Evolutionary conservation across 148 eudicot genomes (phyloP).

Genomic region (Rhododendron ovatum): DNA sequence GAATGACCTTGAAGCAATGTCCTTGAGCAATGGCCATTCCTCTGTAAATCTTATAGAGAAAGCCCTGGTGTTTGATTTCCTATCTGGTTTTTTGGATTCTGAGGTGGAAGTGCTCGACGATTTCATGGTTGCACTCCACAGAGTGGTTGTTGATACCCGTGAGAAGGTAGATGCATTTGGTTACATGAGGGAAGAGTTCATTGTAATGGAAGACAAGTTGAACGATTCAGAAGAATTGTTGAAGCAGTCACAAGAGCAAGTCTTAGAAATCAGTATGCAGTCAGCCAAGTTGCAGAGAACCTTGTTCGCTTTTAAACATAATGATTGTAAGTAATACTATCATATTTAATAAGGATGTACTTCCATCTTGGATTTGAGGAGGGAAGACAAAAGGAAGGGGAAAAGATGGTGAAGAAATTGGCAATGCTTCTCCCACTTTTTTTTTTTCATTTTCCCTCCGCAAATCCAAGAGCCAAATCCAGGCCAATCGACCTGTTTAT

Average conservation of each 20-base stretch:
- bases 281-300: conserved; percentile 47
- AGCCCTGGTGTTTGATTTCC: conserved; percentile 55
- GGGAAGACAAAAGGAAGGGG: not conserved
- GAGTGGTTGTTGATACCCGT: conserved; percentile 29
- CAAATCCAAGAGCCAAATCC: not conserved
- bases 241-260: conserved; percentile 51
- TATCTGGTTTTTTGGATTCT: conserved; percentile 49
- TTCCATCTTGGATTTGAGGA: not conserved
- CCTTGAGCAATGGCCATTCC: conserved; percentile 27
- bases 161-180: conserved; percentile 34
- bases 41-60: conserved; percentile 48
- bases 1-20: conserved; percentile 45
- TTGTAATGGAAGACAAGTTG: conserved; percentile 37
- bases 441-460: not conserved
- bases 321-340: conserved; percentile 38
- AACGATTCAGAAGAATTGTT: conserved; percentile 50
- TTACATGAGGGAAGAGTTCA: conserved; percentile 32
- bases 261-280: conserved; percentile 58
- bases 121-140: conserved; percentile 45
- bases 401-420: not conserved
- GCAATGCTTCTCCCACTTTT: not conserved
- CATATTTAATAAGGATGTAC: not conserved
- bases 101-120: conserved; percentile 54
- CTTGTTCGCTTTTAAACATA: conserved; percentile 29
- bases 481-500: not conserved